Conservation (phyloP, 2,329 filamentous ascomycete genomes). For the Aspergillus awamori region DNA sequence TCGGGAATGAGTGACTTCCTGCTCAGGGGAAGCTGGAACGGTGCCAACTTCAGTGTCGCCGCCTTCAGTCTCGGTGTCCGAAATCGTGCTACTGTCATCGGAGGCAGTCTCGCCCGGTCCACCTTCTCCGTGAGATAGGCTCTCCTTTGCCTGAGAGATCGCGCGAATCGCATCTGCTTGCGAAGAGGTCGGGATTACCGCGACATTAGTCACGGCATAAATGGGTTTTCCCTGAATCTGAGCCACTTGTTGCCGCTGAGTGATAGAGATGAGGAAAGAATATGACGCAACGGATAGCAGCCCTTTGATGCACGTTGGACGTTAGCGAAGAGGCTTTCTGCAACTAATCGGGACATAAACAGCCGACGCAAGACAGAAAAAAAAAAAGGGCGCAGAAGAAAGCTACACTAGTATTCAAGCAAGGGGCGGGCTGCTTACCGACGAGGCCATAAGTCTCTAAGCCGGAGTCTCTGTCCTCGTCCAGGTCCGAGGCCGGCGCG, state of each 20-base stretch:
- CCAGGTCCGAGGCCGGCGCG: slow-evolving; percentile 29
- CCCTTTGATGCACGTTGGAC: slow-evolving; percentile 55
- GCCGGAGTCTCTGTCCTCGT: slow-evolving; percentile 37
- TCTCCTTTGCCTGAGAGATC: slow-evolving; percentile 64
- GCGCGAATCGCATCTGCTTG: slow-evolving; percentile 72
- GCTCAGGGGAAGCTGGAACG: slow-evolving; percentile 31
- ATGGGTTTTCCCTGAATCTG: slow-evolving; percentile 79
- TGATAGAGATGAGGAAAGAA: slow-evolving; percentile 85
- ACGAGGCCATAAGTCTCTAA: slow-evolving; percentile 59
- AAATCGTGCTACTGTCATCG: slow-evolving; percentile 26
- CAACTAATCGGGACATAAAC: neutral
- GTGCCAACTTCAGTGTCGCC: slow-evolving; percentile 32
- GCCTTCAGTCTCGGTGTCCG: slow-evolving; percentile 34
- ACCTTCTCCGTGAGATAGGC: slow-evolving; percentile 44
- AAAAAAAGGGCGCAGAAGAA: neutral
- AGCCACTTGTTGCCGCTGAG: slow-evolving; percentile 82
- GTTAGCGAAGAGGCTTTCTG: neutral
- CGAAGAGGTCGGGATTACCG: slow-evolving; percentile 83
- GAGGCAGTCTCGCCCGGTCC: slow-evolving; percentile 34
- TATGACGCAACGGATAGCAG: slow-evolving; percentile 79
- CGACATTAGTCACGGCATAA: slow-evolving; percentile 85
- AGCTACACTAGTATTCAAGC: neutral
- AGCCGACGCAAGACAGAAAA: neutral
- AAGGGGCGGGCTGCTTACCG: slow-evolving; percentile 47
- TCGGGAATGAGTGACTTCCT: slow-evolving; percentile 28